These are phyloP conservation scores for Lactarius tabidus DNA, from an alignment of 768 basidiomycete species.

Conservation along the genomic window DNA sequence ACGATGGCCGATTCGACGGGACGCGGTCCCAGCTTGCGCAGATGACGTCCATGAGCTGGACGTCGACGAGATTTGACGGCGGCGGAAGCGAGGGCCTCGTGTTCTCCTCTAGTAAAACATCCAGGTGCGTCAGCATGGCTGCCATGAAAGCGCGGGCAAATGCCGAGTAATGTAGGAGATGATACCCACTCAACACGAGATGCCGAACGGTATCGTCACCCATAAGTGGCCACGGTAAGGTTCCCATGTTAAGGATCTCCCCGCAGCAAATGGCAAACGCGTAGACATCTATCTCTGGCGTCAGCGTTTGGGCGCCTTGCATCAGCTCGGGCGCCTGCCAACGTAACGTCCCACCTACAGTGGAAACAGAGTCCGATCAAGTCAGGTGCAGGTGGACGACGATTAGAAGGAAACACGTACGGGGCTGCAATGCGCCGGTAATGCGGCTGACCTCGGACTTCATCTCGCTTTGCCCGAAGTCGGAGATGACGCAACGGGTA, in stretches of 20 bases:
- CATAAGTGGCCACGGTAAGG: slow-evolving; percentile 51
- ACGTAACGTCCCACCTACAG: too few relatives aligned
- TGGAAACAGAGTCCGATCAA: neutral
- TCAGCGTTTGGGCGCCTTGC: slow-evolving; percentile 43
- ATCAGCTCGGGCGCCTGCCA: too few relatives aligned
- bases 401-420: slow-evolving; percentile 26
- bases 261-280: slow-evolving; percentile 63
- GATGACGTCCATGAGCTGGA: too few relatives aligned
- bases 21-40: slow-evolving; percentile 54
- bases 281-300: slow-evolving; percentile 60
- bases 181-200: slow-evolving; percentile 44
- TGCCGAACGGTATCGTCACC: slow-evolving; percentile 49
- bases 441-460: slow-evolving; percentile 64
- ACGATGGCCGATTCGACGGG: slow-evolving; percentile 49
- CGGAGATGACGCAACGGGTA: slow-evolving; percentile 59
- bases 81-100: slow-evolving; percentile 37
- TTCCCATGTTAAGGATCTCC: slow-evolving; percentile 60
- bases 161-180: too few relatives aligned
- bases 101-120: slow-evolving; percentile 27
- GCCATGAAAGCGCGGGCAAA: too few relatives aligned
- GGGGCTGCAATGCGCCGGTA: slow-evolving; percentile 41
- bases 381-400: neutral
- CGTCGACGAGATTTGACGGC: slow-evolving; percentile 33
- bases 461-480: slow-evolving; percentile 74
- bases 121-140: too few relatives aligned